Evolutionary conservation across 345 rosid genomes (phyloP).

Genomic region (Salix dunnii): DNA sequence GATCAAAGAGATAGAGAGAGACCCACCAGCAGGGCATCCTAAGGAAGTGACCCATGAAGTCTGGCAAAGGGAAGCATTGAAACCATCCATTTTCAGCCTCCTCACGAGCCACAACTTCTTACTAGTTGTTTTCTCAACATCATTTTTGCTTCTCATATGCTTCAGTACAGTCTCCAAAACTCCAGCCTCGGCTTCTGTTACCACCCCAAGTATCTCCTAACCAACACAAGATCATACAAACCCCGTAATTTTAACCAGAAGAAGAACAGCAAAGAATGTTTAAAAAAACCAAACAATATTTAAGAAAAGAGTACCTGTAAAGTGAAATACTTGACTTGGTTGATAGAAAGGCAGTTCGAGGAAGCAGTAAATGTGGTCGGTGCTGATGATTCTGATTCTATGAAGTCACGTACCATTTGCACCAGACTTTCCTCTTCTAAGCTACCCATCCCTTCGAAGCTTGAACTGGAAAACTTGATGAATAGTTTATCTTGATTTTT

Average conservation of each 20-base stretch:
- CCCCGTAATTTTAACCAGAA: not conserved
- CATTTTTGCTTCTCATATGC: slow-evolving; percentile 34
- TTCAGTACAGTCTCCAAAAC: slow-evolving; percentile 33
- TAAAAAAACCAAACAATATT: not conserved
- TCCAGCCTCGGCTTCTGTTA: slow-evolving; percentile 29
- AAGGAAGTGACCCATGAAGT: slow-evolving; percentile 47
- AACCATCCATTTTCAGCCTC: slow-evolving; percentile 45
- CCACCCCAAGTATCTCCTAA: slow-evolving; percentile 39
- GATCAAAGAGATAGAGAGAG: not conserved
- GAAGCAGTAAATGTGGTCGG: slow-evolving; percentile 15
- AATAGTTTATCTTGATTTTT: not conserved
- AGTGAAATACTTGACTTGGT: slow-evolving; percentile 18
- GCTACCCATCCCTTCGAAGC: slow-evolving; percentile 17
- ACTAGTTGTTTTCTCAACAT: slow-evolving; percentile 14
- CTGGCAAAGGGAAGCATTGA: slow-evolving; percentile 43
- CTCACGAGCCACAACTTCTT: slow-evolving; percentile 39
- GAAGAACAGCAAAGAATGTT: not conserved
- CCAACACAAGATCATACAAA: not conserved
- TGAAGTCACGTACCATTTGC: slow-evolving; percentile 58
- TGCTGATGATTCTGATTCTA: slow-evolving; percentile 43
- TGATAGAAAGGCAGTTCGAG: slow-evolving; percentile 17
- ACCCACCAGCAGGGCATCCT: slow-evolving; percentile 47
- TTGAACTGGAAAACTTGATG: not conserved
- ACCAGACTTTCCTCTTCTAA: slow-evolving; percentile 46
- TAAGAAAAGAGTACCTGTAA: slow-evolving; percentile 32